Base-by-base conservation (phyloP, 164 flowering plant genomes). In the Vitis labrusca region DNA sequence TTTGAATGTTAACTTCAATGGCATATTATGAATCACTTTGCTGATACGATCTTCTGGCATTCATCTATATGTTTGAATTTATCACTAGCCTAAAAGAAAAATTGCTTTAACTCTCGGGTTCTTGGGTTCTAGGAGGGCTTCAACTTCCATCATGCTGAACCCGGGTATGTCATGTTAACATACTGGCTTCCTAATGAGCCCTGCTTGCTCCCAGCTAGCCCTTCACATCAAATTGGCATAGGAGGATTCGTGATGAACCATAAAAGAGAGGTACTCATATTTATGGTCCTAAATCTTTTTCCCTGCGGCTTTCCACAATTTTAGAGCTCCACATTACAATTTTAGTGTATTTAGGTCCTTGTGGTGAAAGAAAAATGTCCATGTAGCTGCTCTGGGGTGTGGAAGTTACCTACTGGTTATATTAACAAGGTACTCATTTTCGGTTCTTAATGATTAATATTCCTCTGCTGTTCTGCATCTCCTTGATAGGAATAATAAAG, bases 361-460 rank as follows among this genome's bases (percentile, higher is more conserved):
- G 89, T 85, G 56, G 90, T 87, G 66, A 83, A 87, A 82, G 93
- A 89, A 71, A 87, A 77, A 70, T 82, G 91, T 54, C 83, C 91
- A 19, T 83, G 81, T 64, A 84, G 76, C 61, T 85, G 86, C 78
- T 74, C 74, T 2, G 90, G 82, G 1, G 75, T 85, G 16, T 89
- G 93, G 93, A 89, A 89, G 60, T 64, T 85, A 27, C 93, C 90
- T 2, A 87, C 89, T n/a, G 93, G 93, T 16, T 85, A 78, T 65
- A 77, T 89, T 27, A 71, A 84, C 72, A 85, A 87, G 90, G 93
- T 83, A 49, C 16, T 47, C 29, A n/a, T 19, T 9, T 48, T 63
- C n/a, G 60, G 11, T 10, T 58, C 16, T 11, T 50, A 2, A 13
- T 37, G 44, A 37, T 63, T 8, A 59, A 13, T 12, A 29, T 14